Percentiles rank a stretch among this genome's conserved stretches.
Evolutionary conservation across 139 green algal species (phyloP).

Genomic region (Chlamydomonas incerta): DNA sequence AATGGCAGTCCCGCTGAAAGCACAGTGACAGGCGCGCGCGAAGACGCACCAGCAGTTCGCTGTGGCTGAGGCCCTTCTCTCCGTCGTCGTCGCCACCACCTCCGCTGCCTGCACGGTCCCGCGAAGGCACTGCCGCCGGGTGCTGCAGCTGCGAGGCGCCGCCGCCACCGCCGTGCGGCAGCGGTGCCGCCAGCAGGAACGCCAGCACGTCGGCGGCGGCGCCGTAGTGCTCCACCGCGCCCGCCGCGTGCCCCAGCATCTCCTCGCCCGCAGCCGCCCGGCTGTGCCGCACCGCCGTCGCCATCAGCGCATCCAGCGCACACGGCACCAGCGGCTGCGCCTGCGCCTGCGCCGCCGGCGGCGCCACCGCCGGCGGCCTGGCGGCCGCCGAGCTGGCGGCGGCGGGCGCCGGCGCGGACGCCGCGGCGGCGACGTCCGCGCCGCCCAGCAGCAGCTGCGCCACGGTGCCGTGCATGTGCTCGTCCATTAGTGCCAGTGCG

Average conservation of each 20-base stretch:
- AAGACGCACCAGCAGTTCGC: not conserved
- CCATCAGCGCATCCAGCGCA: slow-evolving; percentile 11
- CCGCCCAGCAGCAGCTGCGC: not conserved
- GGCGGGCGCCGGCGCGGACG: not conserved
- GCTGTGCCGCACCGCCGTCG: not conserved
- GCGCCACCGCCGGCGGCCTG: not conserved
- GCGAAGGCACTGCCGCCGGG: too few species aligned
- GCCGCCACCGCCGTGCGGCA: not conserved
- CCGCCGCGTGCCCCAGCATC: slow-evolving; percentile 57
- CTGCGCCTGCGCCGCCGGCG: not conserved
- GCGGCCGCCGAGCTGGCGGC: not conserved
- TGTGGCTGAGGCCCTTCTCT: not conserved
- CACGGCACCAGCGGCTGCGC: slow-evolving; percentile 14
- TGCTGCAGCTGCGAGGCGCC: not conserved
- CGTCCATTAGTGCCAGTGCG: slow-evolving; percentile 6
- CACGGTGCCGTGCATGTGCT: slow-evolving; percentile 19
- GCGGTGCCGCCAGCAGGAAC: slow-evolving; percentile 54
- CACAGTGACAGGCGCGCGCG: not conserved
- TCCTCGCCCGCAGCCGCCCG: slow-evolving; percentile 75
- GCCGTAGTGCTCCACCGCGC: slow-evolving; percentile 53
- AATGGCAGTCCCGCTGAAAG: too few species aligned
- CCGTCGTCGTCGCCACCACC: too few species aligned
- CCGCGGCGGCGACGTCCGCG: not conserved
- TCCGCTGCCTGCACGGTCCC: not conserved
- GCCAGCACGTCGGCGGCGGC: slow-evolving; percentile 58